phyloP scores from a whole-genome alignment of 192 early-diverging fungal species.

The Coemansia sp. region DNA sequence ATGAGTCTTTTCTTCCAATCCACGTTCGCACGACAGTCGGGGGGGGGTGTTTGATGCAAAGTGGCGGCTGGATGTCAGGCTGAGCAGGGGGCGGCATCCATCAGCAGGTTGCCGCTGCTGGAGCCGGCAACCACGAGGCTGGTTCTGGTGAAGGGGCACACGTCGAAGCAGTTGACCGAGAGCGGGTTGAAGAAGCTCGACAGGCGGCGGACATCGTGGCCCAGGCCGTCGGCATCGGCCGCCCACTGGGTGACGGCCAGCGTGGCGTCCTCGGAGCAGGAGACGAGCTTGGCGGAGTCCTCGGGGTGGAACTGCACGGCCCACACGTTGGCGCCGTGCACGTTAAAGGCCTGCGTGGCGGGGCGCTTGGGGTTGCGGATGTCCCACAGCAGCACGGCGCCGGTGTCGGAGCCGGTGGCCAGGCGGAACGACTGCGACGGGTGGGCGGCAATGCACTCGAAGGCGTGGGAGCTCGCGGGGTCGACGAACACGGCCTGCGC shows the following conservation, averaged over 20 bases:
- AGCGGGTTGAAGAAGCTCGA: slow-evolving; percentile 43
- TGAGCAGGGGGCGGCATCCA: no score
- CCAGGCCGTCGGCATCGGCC: background rate
- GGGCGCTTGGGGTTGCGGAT: slow-evolving; percentile 35
- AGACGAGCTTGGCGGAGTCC: slow-evolving; percentile 26
- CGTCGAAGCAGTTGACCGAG: slow-evolving; percentile 45
- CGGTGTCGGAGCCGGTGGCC: slow-evolving; percentile 41
- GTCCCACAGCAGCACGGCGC: slow-evolving; percentile 46
- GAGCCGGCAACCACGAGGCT: slow-evolving; percentile 47
- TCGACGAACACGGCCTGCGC: slow-evolving; percentile 38
- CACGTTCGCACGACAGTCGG: background rate
- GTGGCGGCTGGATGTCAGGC: background rate
- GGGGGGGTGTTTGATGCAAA: background rate
- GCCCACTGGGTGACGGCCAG: slow-evolving; percentile 43
- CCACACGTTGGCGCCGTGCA: slow-evolving; percentile 43
- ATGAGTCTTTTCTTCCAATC: background rate
- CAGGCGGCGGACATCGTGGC: slow-evolving; percentile 14
- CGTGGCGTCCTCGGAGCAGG: slow-evolving; percentile 51
- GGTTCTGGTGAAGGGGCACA: slow-evolving; percentile 34
- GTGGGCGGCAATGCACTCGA: slow-evolving; percentile 46
- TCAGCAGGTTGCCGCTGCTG: slow-evolving; percentile 46
- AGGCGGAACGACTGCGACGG: slow-evolving; percentile 49
- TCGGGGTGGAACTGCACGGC: slow-evolving; percentile 41
- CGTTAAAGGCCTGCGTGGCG: slow-evolving; percentile 23
- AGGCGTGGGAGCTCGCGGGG: slow-evolving; percentile 5